Conservation (phyloP, 371 early-diverging fungal species). For the Haplosporangium sp. region DNA sequence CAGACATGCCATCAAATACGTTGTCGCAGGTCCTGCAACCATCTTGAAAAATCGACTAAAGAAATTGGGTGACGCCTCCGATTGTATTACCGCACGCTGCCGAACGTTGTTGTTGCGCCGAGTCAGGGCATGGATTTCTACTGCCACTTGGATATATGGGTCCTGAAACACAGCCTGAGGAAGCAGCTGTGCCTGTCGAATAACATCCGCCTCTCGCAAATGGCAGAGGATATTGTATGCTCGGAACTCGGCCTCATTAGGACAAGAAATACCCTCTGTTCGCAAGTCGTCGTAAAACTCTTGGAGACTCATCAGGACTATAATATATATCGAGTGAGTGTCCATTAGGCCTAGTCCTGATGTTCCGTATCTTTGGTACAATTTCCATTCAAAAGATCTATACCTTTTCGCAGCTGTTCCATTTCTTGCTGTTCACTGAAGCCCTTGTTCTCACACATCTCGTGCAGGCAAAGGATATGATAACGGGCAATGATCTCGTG, state of each 20-base stretch:
- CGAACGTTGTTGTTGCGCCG: constrained; percentile 67
- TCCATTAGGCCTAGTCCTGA: constrained; percentile 3
- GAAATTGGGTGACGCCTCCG: constrained; percentile 72
- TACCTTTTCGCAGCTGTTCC: constrained; percentile 90
- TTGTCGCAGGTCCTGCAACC: constrained; percentile 64
- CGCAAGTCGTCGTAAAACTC: constrained; percentile 88
- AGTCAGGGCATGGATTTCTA: constrained; percentile 70
- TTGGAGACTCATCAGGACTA: constrained; percentile 81
- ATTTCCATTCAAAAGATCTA: constrained; percentile 8
- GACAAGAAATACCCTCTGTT: constrained; percentile 61
- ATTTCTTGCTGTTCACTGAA: constrained; percentile 86
- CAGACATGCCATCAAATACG: constrained; percentile 82
- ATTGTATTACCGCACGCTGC: constrained; percentile 55
- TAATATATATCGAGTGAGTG: background rate
- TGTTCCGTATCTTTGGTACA: no score
- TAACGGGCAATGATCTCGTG: constrained; percentile 92
- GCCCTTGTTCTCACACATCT: constrained; percentile 73
- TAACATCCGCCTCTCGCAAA: constrained; percentile 74
- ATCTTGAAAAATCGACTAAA: constrained; percentile 76
- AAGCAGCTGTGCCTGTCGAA: constrained; percentile 69
- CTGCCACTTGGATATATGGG: constrained; percentile 74
- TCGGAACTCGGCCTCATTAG: constrained; percentile 90
- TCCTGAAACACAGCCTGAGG: constrained; percentile 64
- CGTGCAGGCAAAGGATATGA: constrained; percentile 84
- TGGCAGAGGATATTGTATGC: constrained; percentile 86